Evolutionary conservation across 2,329 filamentous ascomycete species (phyloP).

Genomic region (Didymella exigua): DNA sequence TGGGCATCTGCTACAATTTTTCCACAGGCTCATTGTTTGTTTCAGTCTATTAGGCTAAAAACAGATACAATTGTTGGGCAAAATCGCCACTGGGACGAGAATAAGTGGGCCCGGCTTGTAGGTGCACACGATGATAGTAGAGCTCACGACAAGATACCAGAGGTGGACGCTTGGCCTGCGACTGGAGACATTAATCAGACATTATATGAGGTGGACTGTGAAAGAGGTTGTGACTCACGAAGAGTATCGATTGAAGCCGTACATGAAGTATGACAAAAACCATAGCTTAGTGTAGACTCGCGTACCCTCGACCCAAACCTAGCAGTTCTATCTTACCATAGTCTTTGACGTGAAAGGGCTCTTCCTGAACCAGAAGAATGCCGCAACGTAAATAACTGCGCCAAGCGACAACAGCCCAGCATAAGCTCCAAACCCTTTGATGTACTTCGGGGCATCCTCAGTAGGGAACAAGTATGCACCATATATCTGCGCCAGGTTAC

Average conservation of each 20-base stretch:
- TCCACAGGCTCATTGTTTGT: background rate
- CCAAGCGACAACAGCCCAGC: constrained; percentile 29
- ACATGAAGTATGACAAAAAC: background rate
- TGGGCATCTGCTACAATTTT: background rate
- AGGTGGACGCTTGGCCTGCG: background rate
- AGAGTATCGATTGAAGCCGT: background rate
- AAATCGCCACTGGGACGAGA: background rate
- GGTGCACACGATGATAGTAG: background rate
- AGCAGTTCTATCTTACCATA: background rate
- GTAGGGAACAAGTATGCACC: constrained; percentile 29
- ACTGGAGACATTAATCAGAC: background rate
- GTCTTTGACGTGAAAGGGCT: constrained; percentile 24
- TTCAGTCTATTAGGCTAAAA: background rate
- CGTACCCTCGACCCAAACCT: background rate
- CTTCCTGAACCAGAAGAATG: constrained; percentile 28
- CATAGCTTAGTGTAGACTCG: background rate
- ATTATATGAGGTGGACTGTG: background rate
- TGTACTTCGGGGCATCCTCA: constrained; percentile 29
- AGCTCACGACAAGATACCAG: background rate
- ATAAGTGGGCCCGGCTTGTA: background rate
- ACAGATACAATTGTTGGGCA: background rate
- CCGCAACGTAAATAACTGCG: constrained; percentile 24
- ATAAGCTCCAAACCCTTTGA: constrained; percentile 31
- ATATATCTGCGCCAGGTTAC: constrained; percentile 32
- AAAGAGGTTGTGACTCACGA: background rate